These are phyloP conservation scores for Warburgia ugandensis DNA, from an alignment of 164 flowering plant genomes.

Conservation along the genomic window DNA sequence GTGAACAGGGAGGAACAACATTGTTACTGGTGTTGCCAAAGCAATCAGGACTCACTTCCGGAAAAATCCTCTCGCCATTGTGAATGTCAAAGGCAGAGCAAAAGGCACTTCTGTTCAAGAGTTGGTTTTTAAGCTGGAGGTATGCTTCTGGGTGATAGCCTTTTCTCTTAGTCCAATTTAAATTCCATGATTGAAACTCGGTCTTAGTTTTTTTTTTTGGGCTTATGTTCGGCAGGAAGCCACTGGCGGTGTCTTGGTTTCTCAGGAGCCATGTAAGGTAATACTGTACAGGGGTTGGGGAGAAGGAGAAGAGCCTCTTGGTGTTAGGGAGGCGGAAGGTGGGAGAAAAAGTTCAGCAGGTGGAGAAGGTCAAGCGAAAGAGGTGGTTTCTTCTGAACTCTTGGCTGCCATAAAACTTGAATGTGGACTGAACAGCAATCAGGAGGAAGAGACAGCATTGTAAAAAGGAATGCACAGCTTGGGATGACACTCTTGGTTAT, in stretches of 20 bases:
- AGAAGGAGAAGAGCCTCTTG: constrained; percentile 30
- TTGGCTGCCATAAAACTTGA: constrained; percentile 75
- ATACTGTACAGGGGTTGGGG: constrained; percentile 92
- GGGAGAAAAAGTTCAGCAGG: constrained; percentile 9
- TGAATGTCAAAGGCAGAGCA: constrained; percentile 90
- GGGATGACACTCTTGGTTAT: too few species aligned
- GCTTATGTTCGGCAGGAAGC: constrained; percentile 51
- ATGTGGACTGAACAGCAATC: constrained; percentile 47
- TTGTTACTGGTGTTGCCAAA: constrained; percentile 75
- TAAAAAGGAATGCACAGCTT: too few species aligned
- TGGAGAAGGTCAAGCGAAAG: constrained; percentile 4
- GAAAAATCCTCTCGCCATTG: constrained; percentile 84
- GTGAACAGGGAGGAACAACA: constrained; percentile 62
- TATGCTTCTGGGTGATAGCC: constrained; percentile 6
- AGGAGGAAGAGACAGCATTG: too few species aligned
- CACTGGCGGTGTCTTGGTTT: constrained; percentile 78
- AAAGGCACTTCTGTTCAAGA: constrained; percentile 88
- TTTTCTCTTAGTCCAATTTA: background rate
- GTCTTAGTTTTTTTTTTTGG: background rate
- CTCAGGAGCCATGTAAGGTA: constrained; percentile 85
- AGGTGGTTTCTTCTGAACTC: constrained; percentile 60
- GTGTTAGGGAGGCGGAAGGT: constrained; percentile 10
- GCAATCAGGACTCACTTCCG: constrained; percentile 64
- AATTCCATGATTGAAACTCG: background rate
- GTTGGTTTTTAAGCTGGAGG: constrained; percentile 71